A percentile compares a stretch with the other conserved stretches of the same genome.
Conservation (phyloP, 164 flowering plant species). For the Dillenia suffruticosa region DNA sequence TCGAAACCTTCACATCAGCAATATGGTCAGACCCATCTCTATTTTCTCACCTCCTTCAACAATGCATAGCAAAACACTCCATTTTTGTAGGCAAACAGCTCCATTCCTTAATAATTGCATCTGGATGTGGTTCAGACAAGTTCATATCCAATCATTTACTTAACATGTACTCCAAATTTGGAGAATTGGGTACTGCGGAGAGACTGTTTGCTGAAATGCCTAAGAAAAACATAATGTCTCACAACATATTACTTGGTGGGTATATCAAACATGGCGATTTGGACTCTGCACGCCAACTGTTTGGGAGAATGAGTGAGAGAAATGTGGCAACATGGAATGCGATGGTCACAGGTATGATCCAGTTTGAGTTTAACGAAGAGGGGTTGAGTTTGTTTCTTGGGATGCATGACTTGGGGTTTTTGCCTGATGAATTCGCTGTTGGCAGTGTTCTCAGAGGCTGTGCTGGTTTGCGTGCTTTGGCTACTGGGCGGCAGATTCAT, state of each 20-base stretch:
- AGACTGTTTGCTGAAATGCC: conserved; percentile 46
- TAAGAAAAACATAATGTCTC: conserved; percentile 55
- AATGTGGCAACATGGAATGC: conserved; percentile 75
- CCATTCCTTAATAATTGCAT: conserved; percentile 46
- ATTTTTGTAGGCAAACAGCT: conserved; percentile 38
- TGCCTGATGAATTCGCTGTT: conserved; percentile 45
- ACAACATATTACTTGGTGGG: conserved; percentile 59
- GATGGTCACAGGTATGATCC: conserved; percentile 49
- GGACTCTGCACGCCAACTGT: conserved; percentile 46
- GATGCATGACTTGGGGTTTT: conserved; percentile 40
- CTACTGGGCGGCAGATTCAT: conserved; percentile 46
- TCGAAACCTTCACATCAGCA: conserved; percentile 26
- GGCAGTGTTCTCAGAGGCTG: conserved; percentile 53
- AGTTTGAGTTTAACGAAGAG: conserved; percentile 49
- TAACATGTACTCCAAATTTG: conserved; percentile 53
- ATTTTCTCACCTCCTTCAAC: conserved; percentile 50
- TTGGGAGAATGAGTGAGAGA: conserved; percentile 56
- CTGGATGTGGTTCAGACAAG: conserved; percentile 52
- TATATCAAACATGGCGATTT: conserved; percentile 44
- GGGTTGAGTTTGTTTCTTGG: conserved; percentile 45
- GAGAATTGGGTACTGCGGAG: conserved; percentile 24
- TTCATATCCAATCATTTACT: conserved; percentile 60
- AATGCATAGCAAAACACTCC: conserved; percentile 39
- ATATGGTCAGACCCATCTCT: conserved; percentile 49
- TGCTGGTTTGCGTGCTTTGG: conserved; percentile 38